Evolutionary conservation across 192 early-diverging fungal species (phyloP).

Genomic region (Linnemannia exigua): DNA sequence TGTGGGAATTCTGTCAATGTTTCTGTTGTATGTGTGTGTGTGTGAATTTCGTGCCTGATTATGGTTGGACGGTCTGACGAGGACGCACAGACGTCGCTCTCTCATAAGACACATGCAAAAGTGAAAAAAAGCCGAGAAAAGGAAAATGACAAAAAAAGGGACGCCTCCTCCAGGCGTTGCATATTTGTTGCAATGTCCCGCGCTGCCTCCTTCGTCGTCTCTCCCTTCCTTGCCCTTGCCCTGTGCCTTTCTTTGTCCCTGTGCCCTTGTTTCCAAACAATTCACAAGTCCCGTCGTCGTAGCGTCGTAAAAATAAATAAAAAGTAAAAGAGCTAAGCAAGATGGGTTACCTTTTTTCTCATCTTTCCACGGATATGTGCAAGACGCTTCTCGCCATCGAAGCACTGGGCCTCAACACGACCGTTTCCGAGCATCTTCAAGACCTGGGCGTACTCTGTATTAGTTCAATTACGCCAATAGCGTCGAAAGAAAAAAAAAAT

Average conservation of each 20-base stretch:
- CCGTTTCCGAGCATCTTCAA: constrained; percentile 97
- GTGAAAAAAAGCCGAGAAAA: not conserved
- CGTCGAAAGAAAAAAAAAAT: not conserved
- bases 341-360: constrained; percentile 88
- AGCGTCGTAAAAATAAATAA: not conserved
- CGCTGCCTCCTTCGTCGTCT: not conserved
- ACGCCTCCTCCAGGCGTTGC: not conserved
- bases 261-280: no score
- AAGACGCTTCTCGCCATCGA: constrained; percentile 90
- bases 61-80: not conserved
- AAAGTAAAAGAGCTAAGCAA: not conserved
- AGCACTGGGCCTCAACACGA: constrained; percentile 90
- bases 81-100: constrained; percentile 10
- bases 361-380: constrained; percentile 98
- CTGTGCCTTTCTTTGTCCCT: no score
- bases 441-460: constrained; percentile 92
- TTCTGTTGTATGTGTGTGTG: not conserved
- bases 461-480: not conserved
- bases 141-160: not conserved
- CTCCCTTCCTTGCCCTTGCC: not conserved
- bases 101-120: not conserved
- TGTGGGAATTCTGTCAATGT: not conserved
- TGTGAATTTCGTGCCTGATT: constrained; percentile 4
- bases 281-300: not conserved
- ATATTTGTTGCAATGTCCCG: not conserved